phyloP scores from a whole-genome alignment of 768 basidiomycete genomes.

The Tricholoma terreum region DNA sequence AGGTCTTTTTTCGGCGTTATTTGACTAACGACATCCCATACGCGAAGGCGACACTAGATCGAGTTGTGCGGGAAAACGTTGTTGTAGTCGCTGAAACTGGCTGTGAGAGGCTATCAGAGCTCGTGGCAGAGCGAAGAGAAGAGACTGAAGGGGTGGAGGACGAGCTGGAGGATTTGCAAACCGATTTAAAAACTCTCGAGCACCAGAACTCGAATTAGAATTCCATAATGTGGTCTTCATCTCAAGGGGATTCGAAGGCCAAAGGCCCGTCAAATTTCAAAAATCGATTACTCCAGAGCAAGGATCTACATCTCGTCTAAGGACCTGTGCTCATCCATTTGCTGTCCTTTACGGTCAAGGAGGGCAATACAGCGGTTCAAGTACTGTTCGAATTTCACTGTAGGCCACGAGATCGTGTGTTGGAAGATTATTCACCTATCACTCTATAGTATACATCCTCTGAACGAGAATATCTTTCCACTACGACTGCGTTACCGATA shows the following conservation, averaged over 20 bases:
- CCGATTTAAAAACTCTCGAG: slow-evolving; percentile 27
- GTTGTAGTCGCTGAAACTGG: slow-evolving; percentile 48
- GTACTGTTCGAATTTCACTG: not conserved
- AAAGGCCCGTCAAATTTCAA: no score
- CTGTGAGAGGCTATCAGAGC: slow-evolving; percentile 41
- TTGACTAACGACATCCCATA: slow-evolving; percentile 2
- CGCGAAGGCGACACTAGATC: slow-evolving; percentile 42
- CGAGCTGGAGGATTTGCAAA: slow-evolving; percentile 40
- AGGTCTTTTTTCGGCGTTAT: not conserved
- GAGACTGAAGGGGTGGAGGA: slow-evolving; percentile 43
- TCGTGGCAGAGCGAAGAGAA: slow-evolving; percentile 38
- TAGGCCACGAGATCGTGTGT: not conserved
- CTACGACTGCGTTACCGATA: slow-evolving; percentile 12
- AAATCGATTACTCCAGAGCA: not conserved
- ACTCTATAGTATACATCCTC: slow-evolving; percentile 4
- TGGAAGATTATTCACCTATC: not conserved
- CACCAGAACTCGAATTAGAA: slow-evolving; percentile 5
- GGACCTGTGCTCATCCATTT: no score
- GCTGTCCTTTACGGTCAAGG: no score
- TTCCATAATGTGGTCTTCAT: not conserved
- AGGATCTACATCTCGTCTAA: no score
- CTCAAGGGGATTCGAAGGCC: not conserved
- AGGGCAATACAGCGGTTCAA: no score
- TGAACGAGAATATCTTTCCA: not conserved
- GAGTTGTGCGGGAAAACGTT: slow-evolving; percentile 51